Conservation (phyloP, 352 stramenopile species). For the Globisporangium nunn region DNA sequence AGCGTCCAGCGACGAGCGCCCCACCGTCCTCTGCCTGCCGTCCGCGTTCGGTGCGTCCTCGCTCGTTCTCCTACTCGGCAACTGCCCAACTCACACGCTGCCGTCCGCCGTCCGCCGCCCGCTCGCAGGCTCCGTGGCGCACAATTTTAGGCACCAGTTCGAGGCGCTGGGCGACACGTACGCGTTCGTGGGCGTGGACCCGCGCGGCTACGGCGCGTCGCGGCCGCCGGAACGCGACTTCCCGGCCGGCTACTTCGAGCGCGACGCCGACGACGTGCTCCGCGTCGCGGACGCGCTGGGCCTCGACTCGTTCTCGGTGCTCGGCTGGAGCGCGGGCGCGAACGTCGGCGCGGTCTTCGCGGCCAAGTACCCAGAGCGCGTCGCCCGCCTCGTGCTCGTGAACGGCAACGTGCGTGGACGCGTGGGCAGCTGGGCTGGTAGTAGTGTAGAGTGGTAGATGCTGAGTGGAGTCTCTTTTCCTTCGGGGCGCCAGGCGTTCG, state of each 20-base stretch:
- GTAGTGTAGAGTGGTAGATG: no score
- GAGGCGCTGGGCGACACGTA: constrained; percentile 39
- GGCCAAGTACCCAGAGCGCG: constrained; percentile 53
- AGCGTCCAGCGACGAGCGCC: constrained; percentile 6
- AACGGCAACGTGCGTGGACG: constrained; percentile 61
- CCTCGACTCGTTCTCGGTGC: constrained; percentile 61
- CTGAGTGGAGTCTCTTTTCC: no score
- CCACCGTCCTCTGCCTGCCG: constrained; percentile 57
- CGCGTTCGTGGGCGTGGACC: constrained; percentile 60
- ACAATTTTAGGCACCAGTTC: constrained; percentile 63
- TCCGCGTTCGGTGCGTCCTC: constrained; percentile 38
- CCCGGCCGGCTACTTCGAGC: constrained; percentile 50
- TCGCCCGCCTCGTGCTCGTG: constrained; percentile 66
- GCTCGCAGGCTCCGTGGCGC: constrained; percentile 26
- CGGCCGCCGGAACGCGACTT: constrained; percentile 40
- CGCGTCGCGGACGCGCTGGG: constrained; percentile 48
- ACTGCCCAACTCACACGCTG: neutral
- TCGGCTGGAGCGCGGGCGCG: constrained; percentile 71
- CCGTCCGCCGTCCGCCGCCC: neutral
- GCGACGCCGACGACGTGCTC: constrained; percentile 64
- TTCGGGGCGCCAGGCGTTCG: constrained; percentile 42
- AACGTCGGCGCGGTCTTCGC: constrained; percentile 69
- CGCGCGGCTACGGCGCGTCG: constrained; percentile 45
- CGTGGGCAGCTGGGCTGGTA: no score
- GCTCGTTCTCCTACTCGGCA: no score